Base-by-base conservation (phyloP, 805 yeast species). In the Zygotorulaspora sp. region DNA sequence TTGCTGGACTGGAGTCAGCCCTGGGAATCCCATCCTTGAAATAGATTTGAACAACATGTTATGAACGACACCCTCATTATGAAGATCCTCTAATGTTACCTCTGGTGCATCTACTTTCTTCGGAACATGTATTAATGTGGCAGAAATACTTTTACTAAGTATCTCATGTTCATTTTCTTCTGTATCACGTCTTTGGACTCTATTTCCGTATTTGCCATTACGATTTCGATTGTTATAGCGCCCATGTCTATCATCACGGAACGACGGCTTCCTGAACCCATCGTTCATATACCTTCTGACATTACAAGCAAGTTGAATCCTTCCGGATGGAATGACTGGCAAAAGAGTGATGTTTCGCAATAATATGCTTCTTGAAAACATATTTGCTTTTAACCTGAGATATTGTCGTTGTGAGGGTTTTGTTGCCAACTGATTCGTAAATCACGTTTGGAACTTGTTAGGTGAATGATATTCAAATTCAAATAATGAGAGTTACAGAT, bases 1-100 rank as follows among this genome's bases (percentile, higher is more conserved):
- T 40, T 74, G 72, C 58, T 84, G 94, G 19, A 83, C 90, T 3
- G 79, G 74, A 1, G 92, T 83, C 48, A 84, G 67, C 9, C 68
- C 65, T 5, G 59, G 59, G 51, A 72, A 77, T 2, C 77, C 74
- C 42, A 75, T 64, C 12, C 59, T 53, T 4, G 52, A 50, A 14
- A 73, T 52, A 8, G 77, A 69, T 19, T 58, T 46, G 25, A 52
- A 57, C 9, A 67, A 31, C 11, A 45, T 53, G 6, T 37, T 36
- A 29, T 60, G 54, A 19, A 67, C 45, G 11, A 61, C 30, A 1
- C 54, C 55, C 6, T 58, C 57, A 2, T 58, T 57, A 17, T 49
- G 35, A 3, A 66, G 45, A n/a, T 50, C 44, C 28, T 52, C 54
- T 12, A 61, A 35, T n/a, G 64, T 59, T 1, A 56, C 45, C 15